Evolutionary conservation across 805 yeast genomes (phyloP).

Genomic region (Monosporozyma aquatica): DNA sequence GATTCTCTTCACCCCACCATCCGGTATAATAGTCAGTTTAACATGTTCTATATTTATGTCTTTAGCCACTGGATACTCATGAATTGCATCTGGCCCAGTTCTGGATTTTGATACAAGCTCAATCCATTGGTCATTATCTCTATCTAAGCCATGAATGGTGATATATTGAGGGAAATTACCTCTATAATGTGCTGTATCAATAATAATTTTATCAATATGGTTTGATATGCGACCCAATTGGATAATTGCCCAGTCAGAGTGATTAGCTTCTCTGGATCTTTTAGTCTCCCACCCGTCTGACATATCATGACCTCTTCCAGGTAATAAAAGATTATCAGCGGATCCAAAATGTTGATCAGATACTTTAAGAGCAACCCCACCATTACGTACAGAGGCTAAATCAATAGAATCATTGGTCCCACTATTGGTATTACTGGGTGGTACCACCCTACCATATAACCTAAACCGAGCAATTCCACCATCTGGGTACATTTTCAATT

Average conservation of each 20-base stretch:
- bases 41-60: slow-evolving; percentile 54
- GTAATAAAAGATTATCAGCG: slow-evolving; percentile 79
- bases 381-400: slow-evolving; percentile 72
- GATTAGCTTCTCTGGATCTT: slow-evolving; percentile 76
- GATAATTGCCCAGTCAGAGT: slow-evolving; percentile 85
- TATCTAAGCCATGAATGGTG: slow-evolving; percentile 49
- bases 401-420: slow-evolving; percentile 36
- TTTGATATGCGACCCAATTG: slow-evolving; percentile 61
- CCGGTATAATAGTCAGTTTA: slow-evolving; percentile 79
- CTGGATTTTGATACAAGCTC: slow-evolving; percentile 55
- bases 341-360: slow-evolving; percentile 94
- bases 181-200: slow-evolving; percentile 89
- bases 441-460: slow-evolving; percentile 73
- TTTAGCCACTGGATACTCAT: slow-evolving; percentile 36
- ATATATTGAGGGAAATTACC: slow-evolving; percentile 90
- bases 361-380: slow-evolving; percentile 77
- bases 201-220: slow-evolving; percentile 45
- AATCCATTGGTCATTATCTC: slow-evolving; percentile 48
- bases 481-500: slow-evolving; percentile 91
- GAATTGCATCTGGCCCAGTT: slow-evolving; percentile 81
- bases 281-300: slow-evolving; percentile 98
- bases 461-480: slow-evolving; percentile 97
- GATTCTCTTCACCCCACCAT: slow-evolving; percentile 91
- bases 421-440: slow-evolving; percentile 30
- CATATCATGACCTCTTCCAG: slow-evolving; percentile 95